Base-by-base conservation (phyloP, 306 rosid species). In the Trifolium dubium region DNA sequence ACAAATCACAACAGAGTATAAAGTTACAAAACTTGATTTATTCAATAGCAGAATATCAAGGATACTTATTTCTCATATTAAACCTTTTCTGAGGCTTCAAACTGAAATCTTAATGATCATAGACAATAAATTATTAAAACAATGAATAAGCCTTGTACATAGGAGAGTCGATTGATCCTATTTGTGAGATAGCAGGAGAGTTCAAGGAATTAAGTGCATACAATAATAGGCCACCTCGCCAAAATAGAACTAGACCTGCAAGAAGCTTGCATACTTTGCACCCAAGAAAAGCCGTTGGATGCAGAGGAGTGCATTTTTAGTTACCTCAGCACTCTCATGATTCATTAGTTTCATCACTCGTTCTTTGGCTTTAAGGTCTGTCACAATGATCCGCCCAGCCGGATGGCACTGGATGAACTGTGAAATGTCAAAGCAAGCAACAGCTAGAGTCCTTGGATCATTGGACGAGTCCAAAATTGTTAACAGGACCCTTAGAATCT, bases 221-320 rank as follows among this genome's bases (percentile, higher is more conserved):
- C 46, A 5, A 53, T 41, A 10, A 18, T 14, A n/a, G 44, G 72
- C 72, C 75, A 69, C 55, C 66, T 60, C 43, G 18, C 29, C 39
- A 31, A 67, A 77, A 71, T 47, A 67, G 72, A 73, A 55, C 79
- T 86, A 95, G 68, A 75, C 97, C 88, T 92, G 99, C 88, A 95
- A 85, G 85, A 95, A 92, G 83, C 98, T 92, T 7, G 98, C 98
- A 79, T 92, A 95, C 83, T 92, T 95, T 64, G 98, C 86, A 58
- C 99, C 99, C 46, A 92, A 85, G 86, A 95, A 90, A 81, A 95
- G 98, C 90, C 99, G 83, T 71, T 95, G 99, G 70, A 95, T 90
- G 81, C 99, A 95, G 71, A 95, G 96, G 51, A 95, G 82, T 3
- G 99, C 98, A 81, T 92, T 90, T 79, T 95, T 95, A 53, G 99